These are phyloP conservation scores for Coelastrella sp. DNA, from an alignment of 139 green algal species.

Conservation along the genomic window DNA sequence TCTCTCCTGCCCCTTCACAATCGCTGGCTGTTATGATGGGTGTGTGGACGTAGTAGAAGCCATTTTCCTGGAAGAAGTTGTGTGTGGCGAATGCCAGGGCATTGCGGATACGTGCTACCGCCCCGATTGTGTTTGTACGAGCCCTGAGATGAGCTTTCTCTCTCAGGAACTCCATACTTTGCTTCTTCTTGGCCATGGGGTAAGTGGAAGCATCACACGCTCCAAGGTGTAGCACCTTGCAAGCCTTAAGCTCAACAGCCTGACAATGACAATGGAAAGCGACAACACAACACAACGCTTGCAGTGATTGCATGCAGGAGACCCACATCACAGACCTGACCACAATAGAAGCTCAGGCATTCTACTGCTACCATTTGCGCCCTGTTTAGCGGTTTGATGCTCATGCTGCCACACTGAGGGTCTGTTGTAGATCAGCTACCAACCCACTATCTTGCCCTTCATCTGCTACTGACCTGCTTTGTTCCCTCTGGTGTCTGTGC, in stretches of 20 bases:
- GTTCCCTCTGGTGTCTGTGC: constrained; percentile 87
- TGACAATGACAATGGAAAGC: neutral
- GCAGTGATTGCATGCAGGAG: neutral
- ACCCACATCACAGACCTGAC: neutral
- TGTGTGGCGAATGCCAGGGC: constrained; percentile 96
- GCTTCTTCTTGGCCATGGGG: constrained; percentile 97
- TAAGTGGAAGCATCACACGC: constrained; percentile 88
- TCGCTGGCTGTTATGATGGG: constrained; percentile 96
- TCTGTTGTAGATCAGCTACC: neutral
- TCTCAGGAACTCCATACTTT: constrained; percentile 94
- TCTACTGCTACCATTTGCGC: neutral
- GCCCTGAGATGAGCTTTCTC: constrained; percentile 93
- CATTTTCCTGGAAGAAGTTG: constrained; percentile 93
- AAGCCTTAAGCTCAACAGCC: constrained; percentile 45
- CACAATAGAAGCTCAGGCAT: neutral
- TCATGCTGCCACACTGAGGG: neutral
- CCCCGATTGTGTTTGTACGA: constrained; percentile 97
- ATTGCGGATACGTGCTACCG: constrained; percentile 95
- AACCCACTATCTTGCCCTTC: no score
- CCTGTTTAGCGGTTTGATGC: no score
- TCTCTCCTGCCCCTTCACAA: constrained; percentile 98
- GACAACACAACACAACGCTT: neutral
- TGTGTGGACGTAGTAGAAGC: constrained; percentile 98
- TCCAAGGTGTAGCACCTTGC: constrained; percentile 83
- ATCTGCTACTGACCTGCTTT: no score